A percentile compares a stretch with the other conserved stretches of the same genome.
phyloP scores from a whole-genome alignment of 768 basidiomycete genomes.

The Galerina sulciceps region DNA sequence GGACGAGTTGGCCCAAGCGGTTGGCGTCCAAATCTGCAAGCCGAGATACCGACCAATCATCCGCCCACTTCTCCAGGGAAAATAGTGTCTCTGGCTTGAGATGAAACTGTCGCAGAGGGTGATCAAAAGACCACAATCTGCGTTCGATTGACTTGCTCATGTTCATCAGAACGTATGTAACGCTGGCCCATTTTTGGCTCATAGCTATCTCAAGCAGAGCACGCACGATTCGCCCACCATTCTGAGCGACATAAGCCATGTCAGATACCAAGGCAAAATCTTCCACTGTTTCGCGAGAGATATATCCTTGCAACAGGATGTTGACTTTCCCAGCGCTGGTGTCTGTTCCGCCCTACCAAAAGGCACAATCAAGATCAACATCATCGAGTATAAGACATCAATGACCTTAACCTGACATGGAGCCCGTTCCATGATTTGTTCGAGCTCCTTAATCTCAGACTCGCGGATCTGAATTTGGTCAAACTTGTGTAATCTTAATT shows the following conservation, averaged over 20 bases:
- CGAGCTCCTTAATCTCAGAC: constrained; percentile 84
- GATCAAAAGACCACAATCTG: constrained; percentile 93
- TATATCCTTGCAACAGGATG: constrained; percentile 89
- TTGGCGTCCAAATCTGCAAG: constrained; percentile 67
- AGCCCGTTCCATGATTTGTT: constrained; percentile 63
- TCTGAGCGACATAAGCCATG: constrained; percentile 92
- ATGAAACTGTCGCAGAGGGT: constrained; percentile 83
- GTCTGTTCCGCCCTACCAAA: constrained; percentile 56
- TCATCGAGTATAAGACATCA: neutral
- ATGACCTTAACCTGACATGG: constrained; percentile 84
- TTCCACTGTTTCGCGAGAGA: constrained; percentile 79
- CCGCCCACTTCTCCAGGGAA: constrained; percentile 78
- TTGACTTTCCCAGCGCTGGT: constrained; percentile 84
- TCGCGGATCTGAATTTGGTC: constrained; percentile 95
- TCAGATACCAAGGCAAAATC: constrained; percentile 98
- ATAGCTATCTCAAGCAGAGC: constrained; percentile 94
- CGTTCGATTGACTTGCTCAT: constrained; percentile 94
- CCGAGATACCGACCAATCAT: constrained; percentile 77
- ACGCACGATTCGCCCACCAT: constrained; percentile 92
- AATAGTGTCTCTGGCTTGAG: constrained; percentile 80
- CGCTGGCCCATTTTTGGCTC: constrained; percentile 89
- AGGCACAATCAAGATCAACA: neutral
- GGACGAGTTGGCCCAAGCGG: constrained; percentile 79
- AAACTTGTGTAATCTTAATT: constrained; percentile 57
- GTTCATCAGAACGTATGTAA: constrained; percentile 78